Conservation (phyloP, 805 yeast genomes). For the Saccharomycopsis selenospora region DNA sequence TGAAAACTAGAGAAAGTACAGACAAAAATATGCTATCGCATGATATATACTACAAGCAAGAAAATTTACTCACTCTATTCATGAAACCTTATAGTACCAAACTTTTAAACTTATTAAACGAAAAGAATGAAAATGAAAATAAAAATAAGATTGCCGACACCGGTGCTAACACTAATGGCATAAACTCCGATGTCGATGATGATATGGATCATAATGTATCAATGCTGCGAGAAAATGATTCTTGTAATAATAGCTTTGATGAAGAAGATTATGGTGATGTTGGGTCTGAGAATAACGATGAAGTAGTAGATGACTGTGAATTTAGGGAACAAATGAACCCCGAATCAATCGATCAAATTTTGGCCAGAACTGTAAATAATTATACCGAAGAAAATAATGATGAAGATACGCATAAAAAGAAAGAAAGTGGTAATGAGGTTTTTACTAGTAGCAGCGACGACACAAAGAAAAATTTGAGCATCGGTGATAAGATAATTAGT, state of each 20-base stretch:
- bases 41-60: background rate
- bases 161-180: too few relatives aligned
- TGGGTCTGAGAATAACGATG: too few relatives aligned
- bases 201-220: too few relatives aligned
- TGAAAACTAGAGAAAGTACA: background rate
- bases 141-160: too few relatives aligned
- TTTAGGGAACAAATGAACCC: too few relatives aligned
- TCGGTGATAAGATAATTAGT: slow-evolving; percentile 27
- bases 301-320: too few relatives aligned
- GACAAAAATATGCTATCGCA: background rate
- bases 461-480: slow-evolving; percentile 10
- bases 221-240: too few relatives aligned
- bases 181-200: too few relatives aligned
- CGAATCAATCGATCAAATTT: slow-evolving; percentile 53
- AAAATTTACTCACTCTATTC: background rate
- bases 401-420: slow-evolving; percentile 22
- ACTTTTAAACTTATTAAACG: background rate
- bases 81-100: background rate
- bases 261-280: too few relatives aligned
- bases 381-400: slow-evolving; percentile 26
- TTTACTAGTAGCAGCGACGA: slow-evolving; percentile 22
- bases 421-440: slow-evolving; percentile 22
- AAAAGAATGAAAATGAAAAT: slow-evolving; percentile 8
- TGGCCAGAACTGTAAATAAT: background rate
- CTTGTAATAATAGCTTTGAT: too few relatives aligned